Conservation (phyloP, 225 moss, liverwort and hornwort species). For the Pseudisothecium myosuroides region DNA sequence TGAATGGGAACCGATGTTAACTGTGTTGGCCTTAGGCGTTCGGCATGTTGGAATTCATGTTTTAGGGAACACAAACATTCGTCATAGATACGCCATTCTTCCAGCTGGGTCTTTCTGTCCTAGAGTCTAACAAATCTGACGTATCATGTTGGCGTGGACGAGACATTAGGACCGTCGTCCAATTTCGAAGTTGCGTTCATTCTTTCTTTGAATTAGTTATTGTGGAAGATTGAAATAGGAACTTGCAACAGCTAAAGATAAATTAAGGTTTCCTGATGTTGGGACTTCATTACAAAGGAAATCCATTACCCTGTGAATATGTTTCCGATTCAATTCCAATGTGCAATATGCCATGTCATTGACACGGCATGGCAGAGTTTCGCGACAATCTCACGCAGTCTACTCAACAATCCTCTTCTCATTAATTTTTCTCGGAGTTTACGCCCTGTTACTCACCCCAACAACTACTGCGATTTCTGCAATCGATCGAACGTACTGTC, state of each 20-base stretch:
- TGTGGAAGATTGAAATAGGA: background rate
- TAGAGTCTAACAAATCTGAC: background rate
- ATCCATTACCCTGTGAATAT: background rate
- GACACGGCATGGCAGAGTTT: background rate
- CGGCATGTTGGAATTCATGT: too few relatives aligned
- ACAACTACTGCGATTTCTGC: background rate
- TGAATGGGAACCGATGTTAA: too few relatives aligned
- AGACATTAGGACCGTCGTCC: background rate
- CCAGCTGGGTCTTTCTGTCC: background rate
- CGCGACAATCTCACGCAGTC: background rate
- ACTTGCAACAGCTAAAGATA: background rate
- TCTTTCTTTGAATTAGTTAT: background rate
- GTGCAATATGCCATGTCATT: background rate
- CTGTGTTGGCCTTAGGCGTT: too few relatives aligned
- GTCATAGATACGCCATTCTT: background rate
- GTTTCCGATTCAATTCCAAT: background rate
- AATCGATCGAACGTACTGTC: background rate
- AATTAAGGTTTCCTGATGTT: background rate
- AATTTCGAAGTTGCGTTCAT: background rate
- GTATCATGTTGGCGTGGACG: too few relatives aligned
- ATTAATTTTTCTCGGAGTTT: background rate
- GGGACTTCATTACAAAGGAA: background rate
- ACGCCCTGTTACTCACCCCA: background rate
- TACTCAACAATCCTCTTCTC: background rate
- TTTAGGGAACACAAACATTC: background rate